Evolutionary conservation across 192 early-diverging fungal species (phyloP).

Genomic region (Coemansia sp.): DNA sequence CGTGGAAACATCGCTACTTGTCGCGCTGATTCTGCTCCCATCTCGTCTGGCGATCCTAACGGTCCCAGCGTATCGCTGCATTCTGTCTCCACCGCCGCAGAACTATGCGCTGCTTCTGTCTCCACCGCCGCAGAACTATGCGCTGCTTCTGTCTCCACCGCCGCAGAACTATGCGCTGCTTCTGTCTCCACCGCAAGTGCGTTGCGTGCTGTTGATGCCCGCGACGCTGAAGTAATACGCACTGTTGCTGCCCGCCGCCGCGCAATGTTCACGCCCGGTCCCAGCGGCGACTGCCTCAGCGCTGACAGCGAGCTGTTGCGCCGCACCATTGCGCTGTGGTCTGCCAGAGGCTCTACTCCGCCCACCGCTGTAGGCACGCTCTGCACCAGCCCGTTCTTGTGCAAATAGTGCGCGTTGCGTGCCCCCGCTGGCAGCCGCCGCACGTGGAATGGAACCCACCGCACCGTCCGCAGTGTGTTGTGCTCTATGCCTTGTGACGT

Average conservation of each 20-base stretch:
- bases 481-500: neutral
- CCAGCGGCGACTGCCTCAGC: conserved; percentile 6
- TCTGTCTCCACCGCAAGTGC: too few relatives aligned
- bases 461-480: conserved; percentile 4
- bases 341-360: neutral
- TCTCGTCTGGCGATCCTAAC: conserved; percentile 17
- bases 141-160: too few relatives aligned
- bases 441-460: conserved; percentile 18
- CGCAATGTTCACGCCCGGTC: neutral
- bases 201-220: neutral
- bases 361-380: conserved; percentile 3
- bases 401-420: conserved; percentile 15
- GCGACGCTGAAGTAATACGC: neutral
- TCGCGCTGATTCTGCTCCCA: conserved; percentile 4
- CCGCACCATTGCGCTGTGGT: neutral
- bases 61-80: neutral
- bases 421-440: neutral
- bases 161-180: too few relatives aligned
- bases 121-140: too few relatives aligned
- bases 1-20: conserved; percentile 41
- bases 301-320: conserved; percentile 12
- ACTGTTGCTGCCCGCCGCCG: conserved; percentile 2
- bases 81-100: too few relatives aligned
- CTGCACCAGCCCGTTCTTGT: conserved; percentile 12
- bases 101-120: too few relatives aligned